Evolutionary conservation across 768 basidiomycete genomes (phyloP).

Genomic region (Termitomyces sp.): DNA sequence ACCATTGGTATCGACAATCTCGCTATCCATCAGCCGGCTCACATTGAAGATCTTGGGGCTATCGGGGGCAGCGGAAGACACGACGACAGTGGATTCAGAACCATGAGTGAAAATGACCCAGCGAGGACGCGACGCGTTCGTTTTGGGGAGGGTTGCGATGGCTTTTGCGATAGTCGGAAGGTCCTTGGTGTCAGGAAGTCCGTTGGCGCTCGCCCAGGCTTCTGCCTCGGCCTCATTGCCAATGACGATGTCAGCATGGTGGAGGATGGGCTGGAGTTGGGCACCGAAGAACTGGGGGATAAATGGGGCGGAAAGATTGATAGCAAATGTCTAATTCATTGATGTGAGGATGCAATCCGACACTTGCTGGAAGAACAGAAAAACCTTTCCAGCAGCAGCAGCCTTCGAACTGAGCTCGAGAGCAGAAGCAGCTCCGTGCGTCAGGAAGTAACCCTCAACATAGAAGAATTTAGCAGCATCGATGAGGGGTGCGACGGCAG

Average conservation of each 20-base stretch:
- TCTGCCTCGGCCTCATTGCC: constrained; percentile 97
- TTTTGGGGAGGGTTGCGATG: constrained; percentile 74
- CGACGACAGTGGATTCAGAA: constrained; percentile 70
- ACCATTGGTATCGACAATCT: constrained; percentile 96
- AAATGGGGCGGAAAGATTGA: constrained; percentile 98
- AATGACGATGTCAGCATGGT: constrained; percentile 85
- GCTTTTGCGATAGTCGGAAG: constrained; percentile 63
- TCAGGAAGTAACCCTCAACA: constrained; percentile 96
- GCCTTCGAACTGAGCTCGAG: constrained; percentile 76
- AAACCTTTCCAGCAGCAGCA: constrained; percentile 69
- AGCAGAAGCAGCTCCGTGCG: constrained; percentile 76
- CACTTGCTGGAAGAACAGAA: background rate
- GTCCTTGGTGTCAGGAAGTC: constrained; percentile 61
- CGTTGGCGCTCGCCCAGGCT: constrained; percentile 73
- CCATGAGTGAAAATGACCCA: constrained; percentile 92
- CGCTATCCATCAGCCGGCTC: constrained; percentile 42
- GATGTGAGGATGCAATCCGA: background rate
- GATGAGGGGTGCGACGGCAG: constrained; percentile 70
- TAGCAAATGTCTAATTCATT: constrained; percentile 63
- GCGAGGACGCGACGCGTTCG: constrained; percentile 71
- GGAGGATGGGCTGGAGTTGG: constrained; percentile 77
- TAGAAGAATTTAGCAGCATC: constrained; percentile 84
- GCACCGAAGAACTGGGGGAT: constrained; percentile 89
- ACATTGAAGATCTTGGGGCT: constrained; percentile 56
- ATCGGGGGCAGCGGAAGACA: constrained; percentile 51